These are phyloP conservation scores for Avena atlantica DNA, from an alignment of 176 grass and related monocot species.

Conservation along the genomic window DNA sequence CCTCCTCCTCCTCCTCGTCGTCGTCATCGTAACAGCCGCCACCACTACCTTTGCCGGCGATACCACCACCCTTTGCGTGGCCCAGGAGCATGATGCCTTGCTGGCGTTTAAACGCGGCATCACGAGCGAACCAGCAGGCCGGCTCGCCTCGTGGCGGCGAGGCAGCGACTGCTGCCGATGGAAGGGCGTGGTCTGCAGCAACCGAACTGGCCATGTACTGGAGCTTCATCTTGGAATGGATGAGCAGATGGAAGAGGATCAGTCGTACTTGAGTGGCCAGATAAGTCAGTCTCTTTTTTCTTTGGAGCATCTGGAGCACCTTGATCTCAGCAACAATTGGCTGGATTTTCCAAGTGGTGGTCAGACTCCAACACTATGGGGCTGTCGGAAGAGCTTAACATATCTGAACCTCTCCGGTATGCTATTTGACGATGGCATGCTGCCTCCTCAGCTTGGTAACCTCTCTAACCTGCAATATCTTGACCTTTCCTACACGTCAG, in stretches of 20 bases:
- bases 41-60: neutral
- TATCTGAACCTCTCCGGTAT: conserved; percentile 25
- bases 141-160: neutral
- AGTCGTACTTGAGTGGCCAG: neutral
- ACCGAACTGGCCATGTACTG: conserved; percentile 24
- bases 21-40: too few relatives aligned
- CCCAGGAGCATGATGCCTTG: neutral
- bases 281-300: conserved; percentile 17
- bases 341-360: neutral
- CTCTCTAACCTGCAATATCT: neutral
- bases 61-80: neutral
- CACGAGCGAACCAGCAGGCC: neutral
- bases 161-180: conserved; percentile 43
- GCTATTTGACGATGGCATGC: accelerated
- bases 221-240: conserved; percentile 7
- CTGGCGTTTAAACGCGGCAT: conserved; percentile 35
- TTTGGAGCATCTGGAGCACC: conserved; percentile 15
- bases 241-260: too few relatives aligned
- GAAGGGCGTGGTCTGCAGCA: conserved; percentile 42
- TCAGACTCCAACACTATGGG: neutral
- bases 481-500: neutral
- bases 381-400: conserved; percentile 15
- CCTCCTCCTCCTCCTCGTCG: neutral
- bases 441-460: conserved; percentile 31
- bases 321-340: neutral